A percentile compares a stretch with the other conserved stretches of the same genome.
Conservation (phyloP, 257 asterid genomes). For the Thymus mandschuricus region DNA sequence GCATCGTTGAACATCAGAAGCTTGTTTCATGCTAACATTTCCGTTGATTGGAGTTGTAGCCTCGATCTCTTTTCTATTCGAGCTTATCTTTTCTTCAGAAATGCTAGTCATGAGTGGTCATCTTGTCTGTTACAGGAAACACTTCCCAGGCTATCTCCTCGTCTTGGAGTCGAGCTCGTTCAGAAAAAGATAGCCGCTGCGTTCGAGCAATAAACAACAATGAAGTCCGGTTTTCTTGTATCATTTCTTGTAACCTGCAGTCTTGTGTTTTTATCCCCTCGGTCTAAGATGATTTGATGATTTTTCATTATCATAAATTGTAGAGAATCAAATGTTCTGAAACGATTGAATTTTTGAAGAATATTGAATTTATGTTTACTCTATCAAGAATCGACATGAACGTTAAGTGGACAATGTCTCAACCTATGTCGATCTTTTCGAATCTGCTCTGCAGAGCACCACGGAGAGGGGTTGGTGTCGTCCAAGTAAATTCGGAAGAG, state of each 20-base stretch:
- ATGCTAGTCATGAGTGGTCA: not conserved
- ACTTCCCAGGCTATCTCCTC: conserved; percentile 90
- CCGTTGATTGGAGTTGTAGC: not conserved
- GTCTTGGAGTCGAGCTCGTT: conserved; percentile 76
- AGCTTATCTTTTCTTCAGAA: not conserved
- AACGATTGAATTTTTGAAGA: not conserved
- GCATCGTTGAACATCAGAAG: not conserved
- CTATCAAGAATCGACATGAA: too few relatives aligned
- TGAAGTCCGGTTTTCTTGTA: not conserved
- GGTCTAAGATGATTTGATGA: too few relatives aligned
- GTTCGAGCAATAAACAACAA: conserved; percentile 35
- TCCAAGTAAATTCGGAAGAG: too few relatives aligned
- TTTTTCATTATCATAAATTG: not conserved
- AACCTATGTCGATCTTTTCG: too few relatives aligned
- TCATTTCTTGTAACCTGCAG: conserved; percentile 4
- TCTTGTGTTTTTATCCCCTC: too few relatives aligned
- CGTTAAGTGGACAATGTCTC: too few relatives aligned
- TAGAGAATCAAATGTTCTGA: not conserved
- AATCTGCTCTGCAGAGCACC: too few relatives aligned
- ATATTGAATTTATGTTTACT: too few relatives aligned
- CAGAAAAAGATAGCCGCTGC: conserved; percentile 83
- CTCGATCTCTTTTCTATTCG: not conserved
- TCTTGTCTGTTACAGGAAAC: conserved; percentile 53
- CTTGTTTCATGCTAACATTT: not conserved
- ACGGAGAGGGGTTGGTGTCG: too few relatives aligned